Evolutionary conservation across 1,139 yeast species (phyloP).

Genomic region (Dujonia santamariae): DNA sequence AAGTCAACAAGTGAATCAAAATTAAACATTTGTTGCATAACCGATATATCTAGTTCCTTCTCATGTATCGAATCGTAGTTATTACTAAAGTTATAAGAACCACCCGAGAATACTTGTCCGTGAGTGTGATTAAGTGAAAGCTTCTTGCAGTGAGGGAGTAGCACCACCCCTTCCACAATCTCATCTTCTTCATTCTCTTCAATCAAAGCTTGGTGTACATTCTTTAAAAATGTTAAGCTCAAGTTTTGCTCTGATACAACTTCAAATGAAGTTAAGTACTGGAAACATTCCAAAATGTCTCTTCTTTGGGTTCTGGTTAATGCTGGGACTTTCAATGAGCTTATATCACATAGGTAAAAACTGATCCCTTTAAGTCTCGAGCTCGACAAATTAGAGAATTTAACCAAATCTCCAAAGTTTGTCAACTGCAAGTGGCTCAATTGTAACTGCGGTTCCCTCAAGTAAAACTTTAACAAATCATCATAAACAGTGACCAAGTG

Average conservation of each 20-base stretch:
- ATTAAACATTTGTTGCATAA: neutral
- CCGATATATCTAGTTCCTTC: constrained; percentile 6
- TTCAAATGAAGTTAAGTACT: neutral
- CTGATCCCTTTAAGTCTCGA: neutral
- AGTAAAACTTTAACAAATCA: constrained; percentile 11
- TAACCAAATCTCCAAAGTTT: constrained; percentile 1
- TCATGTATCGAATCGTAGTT: constrained; percentile 11
- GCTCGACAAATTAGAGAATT: neutral
- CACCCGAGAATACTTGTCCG: constrained; percentile 9
- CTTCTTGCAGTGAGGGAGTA: constrained; percentile 7
- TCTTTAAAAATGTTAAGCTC: constrained; percentile 8
- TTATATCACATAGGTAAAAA: constrained; percentile 3
- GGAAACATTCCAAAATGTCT: neutral
- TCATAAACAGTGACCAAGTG: constrained; percentile 12
- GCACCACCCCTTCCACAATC: neutral
- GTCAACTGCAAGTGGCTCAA: constrained; percentile 4
- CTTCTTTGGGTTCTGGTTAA: neutral
- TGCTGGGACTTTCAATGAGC: neutral
- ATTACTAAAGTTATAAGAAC: constrained; percentile 1
- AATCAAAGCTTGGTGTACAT: no score
- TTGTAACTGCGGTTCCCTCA: neutral
- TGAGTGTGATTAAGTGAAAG: constrained; percentile 11
- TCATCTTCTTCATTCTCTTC: constrained; percentile 3
- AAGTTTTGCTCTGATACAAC: constrained; percentile 11
- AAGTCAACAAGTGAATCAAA: constrained; percentile 7